Evolutionary conservation across 805 yeast species (phyloP), one percentile per base, ranked within the genome.

Genomic region (Kazachstania martiniae): DNA sequence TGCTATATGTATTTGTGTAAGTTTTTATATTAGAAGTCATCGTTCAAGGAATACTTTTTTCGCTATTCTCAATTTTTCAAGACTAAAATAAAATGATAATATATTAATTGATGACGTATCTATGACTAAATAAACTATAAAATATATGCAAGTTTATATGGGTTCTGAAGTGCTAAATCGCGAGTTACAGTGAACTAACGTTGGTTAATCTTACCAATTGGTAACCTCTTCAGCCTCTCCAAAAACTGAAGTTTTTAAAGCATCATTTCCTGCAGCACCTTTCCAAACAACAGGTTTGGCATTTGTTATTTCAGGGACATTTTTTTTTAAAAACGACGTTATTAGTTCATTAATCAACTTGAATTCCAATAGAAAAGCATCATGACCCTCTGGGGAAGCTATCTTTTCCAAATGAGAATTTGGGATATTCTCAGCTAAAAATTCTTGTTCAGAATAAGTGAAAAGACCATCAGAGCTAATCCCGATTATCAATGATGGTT

Each of bases 161-260:
- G n/a, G 8, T 18, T 30, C 4, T 16, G 5, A 21, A 27, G 18
- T 27, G 8, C 4, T 16, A 17, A 16, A 12, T 12, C 4, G n/a
- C 15, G 5, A 12, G 4, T 5, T 28, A 10, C 6, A 28, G 12
- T 19, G 12, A 15, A 5, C 19, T 16, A 28, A 18, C 19, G 13
- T 27, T 9, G 15, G 13, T 24, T 17, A 8, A 12, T 22, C 12
- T 51, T 56, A 89, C 98, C 98, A 89, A 40, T 77, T 82, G 19
- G 97, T 85, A 31, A 91, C 87, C 51, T 82, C 87, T 51, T 82
- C 94, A 12, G 94, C 93, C 57, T 89, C 98, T 2, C 97, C 96
- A 53, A 89, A 87, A 9, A 86, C 78, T 27, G 81, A 71, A 29
- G 77, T 74, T 35, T 69, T 70, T 47, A 43, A 58, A 12, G 53